These are phyloP conservation scores for Pinus tabuliformis DNA, from an alignment of 75 land plant genomes.

Conservation along the genomic window DNA sequence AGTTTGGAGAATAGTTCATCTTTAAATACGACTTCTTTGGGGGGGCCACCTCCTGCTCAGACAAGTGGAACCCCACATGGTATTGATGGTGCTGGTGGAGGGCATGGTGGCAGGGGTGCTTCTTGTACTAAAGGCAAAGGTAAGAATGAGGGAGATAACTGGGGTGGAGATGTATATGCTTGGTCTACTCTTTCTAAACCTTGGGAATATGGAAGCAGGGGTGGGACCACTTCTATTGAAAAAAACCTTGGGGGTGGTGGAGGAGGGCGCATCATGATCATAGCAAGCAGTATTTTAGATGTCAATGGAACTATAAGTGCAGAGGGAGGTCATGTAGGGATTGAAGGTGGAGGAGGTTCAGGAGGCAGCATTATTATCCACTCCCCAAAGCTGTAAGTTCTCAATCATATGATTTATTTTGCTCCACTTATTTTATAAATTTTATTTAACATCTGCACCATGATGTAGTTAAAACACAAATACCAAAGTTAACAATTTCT, in stretches of 20 bases:
- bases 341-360: slow-evolving; percentile 92
- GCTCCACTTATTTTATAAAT: not conserved
- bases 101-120: slow-evolving; percentile 99
- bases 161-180: slow-evolving; percentile 96
- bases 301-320: slow-evolving; percentile 71
- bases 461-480: not conserved
- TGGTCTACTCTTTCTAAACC: slow-evolving; percentile 79
- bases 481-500: not conserved
- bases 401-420: not conserved
- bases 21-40: slow-evolving; percentile 67
- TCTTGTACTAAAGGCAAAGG: slow-evolving; percentile 51
- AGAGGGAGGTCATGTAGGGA: slow-evolving; percentile 89
- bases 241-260: slow-evolving; percentile 84
- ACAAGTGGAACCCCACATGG: slow-evolving; percentile 88
- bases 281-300: slow-evolving; percentile 31
- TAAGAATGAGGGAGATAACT: slow-evolving; percentile 77
- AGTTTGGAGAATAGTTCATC: slow-evolving; percentile 39
- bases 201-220: slow-evolving; percentile 81
- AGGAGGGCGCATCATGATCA: slow-evolving; percentile 69
- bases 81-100: slow-evolving; percentile 88
- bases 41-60: slow-evolving; percentile 78
- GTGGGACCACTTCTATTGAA: slow-evolving; percentile 72
- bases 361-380: slow-evolving; percentile 84
- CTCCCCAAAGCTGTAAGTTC: slow-evolving; percentile 68
- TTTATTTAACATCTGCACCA: not conserved